Percentiles rank a stretch among this genome's conserved stretches.
phyloP scores from a whole-genome alignment of 1,139 yeast genomes.

The Casaregolazyma suthepensis region DNA sequence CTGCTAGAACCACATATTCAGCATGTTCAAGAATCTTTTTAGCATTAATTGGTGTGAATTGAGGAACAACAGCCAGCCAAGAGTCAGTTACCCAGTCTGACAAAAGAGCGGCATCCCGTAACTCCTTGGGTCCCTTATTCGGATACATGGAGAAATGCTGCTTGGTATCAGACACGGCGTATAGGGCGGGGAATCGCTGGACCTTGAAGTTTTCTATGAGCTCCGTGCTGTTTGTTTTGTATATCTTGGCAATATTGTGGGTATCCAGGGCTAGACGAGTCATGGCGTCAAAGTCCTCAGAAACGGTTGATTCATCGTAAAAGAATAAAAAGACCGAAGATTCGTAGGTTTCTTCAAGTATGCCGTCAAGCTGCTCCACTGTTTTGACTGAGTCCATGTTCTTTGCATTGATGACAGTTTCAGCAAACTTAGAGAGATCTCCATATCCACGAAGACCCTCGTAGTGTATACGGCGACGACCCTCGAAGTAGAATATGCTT shows the following conservation, averaged over 20 bases:
- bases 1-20: constrained; percentile 30
- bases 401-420: constrained; percentile 27
- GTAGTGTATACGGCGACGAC: constrained; percentile 28
- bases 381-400: constrained; percentile 25
- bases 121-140: constrained; percentile 31
- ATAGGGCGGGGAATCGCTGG: constrained; percentile 30
- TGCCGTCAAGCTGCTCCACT: constrained; percentile 16
- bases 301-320: constrained; percentile 34
- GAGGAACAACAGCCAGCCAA: constrained; percentile 35
- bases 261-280: constrained; percentile 30
- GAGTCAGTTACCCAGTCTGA: constrained; percentile 30
- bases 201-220: constrained; percentile 29
- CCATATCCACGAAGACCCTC: constrained; percentile 32
- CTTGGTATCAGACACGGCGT: constrained; percentile 29
- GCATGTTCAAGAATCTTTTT: constrained; percentile 29
- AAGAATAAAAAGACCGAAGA: constrained; percentile 33
- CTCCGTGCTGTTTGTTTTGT: constrained; percentile 28
- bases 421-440: constrained; percentile 31
- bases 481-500: constrained; percentile 29
- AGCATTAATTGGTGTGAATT: constrained; percentile 32
- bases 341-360: constrained; percentile 8
- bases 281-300: constrained; percentile 38
- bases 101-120: constrained; percentile 29
- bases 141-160: constrained; percentile 25
- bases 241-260: constrained; percentile 32